A percentile compares a stretch with the other conserved stretches of the same genome.
phyloP scores from a whole-genome alignment of 495 filamentous ascomycete genomes.

The Filosporella fistucella region DNA sequence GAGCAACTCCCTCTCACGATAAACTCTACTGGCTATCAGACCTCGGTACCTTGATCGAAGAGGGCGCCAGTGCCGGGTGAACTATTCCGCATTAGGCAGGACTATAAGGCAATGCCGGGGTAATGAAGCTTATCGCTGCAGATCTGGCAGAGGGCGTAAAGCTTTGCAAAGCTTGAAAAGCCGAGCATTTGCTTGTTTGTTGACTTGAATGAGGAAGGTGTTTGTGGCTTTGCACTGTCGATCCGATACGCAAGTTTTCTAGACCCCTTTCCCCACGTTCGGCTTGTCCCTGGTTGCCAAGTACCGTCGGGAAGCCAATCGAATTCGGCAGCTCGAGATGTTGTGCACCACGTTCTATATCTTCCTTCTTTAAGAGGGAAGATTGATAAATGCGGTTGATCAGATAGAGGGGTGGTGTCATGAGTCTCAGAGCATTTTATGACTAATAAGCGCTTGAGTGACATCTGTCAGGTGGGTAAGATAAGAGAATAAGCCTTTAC shows the following conservation, averaged over 20 bases:
- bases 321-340: background rate
- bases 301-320: too few relatives aligned
- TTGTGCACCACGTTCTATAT: too few relatives aligned
- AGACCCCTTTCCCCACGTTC: background rate
- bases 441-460: too few relatives aligned
- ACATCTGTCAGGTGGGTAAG: too few relatives aligned
- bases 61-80: background rate
- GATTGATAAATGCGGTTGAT: too few relatives aligned
- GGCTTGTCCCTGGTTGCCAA: background rate
- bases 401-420: too few relatives aligned
- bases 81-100: constrained; percentile 5
- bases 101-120: too few relatives aligned
- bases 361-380: too few relatives aligned
- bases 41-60: background rate
- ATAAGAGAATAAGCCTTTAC: too few relatives aligned
- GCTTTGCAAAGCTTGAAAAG: constrained; percentile 1
- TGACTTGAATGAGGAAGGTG: constrained; percentile 4
- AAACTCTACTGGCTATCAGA: background rate
- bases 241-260: background rate
- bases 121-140: too few relatives aligned
- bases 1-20: background rate
- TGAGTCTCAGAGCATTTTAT: too few relatives aligned
- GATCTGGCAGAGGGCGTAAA: background rate
- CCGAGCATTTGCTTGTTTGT: background rate
- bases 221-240: background rate